Conservation (phyloP, 345 rosid genomes). For the Brassica cretica region DNA sequence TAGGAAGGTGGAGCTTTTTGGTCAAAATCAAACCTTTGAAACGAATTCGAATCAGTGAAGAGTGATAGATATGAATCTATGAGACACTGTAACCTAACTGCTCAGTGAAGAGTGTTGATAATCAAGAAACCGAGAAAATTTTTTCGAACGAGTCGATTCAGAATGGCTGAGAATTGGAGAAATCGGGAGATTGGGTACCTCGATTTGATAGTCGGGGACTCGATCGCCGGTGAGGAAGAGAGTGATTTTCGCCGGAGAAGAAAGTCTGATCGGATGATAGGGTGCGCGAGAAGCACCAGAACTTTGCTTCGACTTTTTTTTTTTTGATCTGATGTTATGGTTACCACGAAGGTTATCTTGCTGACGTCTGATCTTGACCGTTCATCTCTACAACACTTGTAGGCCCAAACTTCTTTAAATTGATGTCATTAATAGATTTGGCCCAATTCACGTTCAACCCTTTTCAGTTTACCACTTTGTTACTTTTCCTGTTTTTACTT, state of each 20-base stretch:
- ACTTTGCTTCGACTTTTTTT: slow-evolving; percentile 22
- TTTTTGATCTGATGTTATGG: slow-evolving; percentile 37
- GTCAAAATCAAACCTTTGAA: slow-evolving; percentile 13
- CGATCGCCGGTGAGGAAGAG: slow-evolving; percentile 24
- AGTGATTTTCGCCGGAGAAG: slow-evolving; percentile 29
- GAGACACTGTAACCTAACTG: slow-evolving; percentile 12
- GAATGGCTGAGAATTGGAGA: not conserved
- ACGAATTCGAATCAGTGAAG: slow-evolving; percentile 5
- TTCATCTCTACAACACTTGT: not conserved
- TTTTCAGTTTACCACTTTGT: not conserved
- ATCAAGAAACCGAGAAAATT: not conserved
- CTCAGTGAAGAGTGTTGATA: slow-evolving; percentile 16
- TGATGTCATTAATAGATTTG: not conserved
- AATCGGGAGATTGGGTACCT: slow-evolving; percentile 31
- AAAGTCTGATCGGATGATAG: slow-evolving; percentile 6
- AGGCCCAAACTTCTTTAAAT: not conserved
- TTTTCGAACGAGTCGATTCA: not conserved
- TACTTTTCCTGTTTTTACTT: too few species aligned
- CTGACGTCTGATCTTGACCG: not conserved
- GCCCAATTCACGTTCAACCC: not conserved
- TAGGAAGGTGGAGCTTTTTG: not conserved
- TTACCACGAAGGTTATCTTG: slow-evolving; percentile 22
- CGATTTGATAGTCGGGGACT: slow-evolving; percentile 31
- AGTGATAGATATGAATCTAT: not conserved
- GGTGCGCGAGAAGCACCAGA: slow-evolving; percentile 52